phyloP scores from a whole-genome alignment of 306 rosid genomes.

The barrel medic (Medicago truncatula) region MtrunA17r5.0-ANR NC_053045.1:40876001-40876500 shows the following conservation, averaged over 20 bases:
- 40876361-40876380: constrained; percentile 29
- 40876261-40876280: constrained; percentile 79
- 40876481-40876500: constrained; percentile 20
- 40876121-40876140: not conserved
- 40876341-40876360: constrained; percentile 61
- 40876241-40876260: constrained; percentile 84
- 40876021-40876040: constrained; percentile 8
- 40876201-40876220: constrained; percentile 8
- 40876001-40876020: constrained; percentile 14
- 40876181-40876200: constrained; percentile 21
- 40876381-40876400: constrained; percentile 23
- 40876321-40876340: constrained; percentile 83
- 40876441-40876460: not conserved
- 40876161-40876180: constrained; percentile 33
- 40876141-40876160: not conserved
- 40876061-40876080: not conserved
- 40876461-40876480: not conserved
- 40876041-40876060: constrained; percentile 1
- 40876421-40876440: constrained; percentile 9
- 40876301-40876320: constrained; percentile 78
- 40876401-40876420: constrained; percentile 19
- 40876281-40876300: constrained; percentile 65
- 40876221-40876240: constrained; percentile 96
- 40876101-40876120: too few relatives aligned
- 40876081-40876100: not conserved